These are phyloP conservation scores for Pseudophaeomoniella oleicola DNA, from an alignment of 2,329 filamentous ascomycete genomes.

Conservation along the genomic window DNA sequence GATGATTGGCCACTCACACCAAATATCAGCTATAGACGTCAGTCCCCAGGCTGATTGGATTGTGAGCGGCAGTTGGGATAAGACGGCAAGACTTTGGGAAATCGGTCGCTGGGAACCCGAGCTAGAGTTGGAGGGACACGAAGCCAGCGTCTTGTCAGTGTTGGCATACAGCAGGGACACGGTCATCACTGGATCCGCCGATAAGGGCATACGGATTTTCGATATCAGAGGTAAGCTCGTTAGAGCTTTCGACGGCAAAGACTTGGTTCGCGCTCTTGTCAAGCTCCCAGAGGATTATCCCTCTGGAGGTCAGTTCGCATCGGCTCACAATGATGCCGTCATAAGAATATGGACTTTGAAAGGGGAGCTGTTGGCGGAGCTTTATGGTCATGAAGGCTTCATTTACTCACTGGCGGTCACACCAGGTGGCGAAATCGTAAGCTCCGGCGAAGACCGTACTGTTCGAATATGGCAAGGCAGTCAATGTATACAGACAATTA, in stretches of 20 bases:
- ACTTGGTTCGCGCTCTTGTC: conserved; percentile 80
- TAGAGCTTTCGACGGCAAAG: conserved; percentile 51
- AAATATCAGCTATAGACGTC: conserved; percentile 76
- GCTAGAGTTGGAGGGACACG: conserved; percentile 58
- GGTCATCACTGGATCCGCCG: conserved; percentile 78
- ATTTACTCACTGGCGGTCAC: conserved; percentile 73
- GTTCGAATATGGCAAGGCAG: conserved; percentile 73
- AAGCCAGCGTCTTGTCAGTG: conserved; percentile 81
- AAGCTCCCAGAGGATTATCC: conserved; percentile 60
- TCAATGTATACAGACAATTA: conserved; percentile 86
- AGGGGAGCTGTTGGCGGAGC: conserved; percentile 59
- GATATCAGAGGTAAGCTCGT: conserved; percentile 49
- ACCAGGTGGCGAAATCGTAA: conserved; percentile 76
- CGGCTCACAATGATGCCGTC: conserved; percentile 81
- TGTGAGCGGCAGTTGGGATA: conserved; percentile 90
- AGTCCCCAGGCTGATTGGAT: conserved; percentile 58
- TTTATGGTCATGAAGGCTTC: conserved; percentile 85
- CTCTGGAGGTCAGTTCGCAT: conserved; percentile 82
- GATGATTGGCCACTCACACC: conserved; percentile 71
- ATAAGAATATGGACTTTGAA: conserved; percentile 77
- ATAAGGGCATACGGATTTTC: conserved; percentile 78
- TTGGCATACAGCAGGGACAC: conserved; percentile 66
- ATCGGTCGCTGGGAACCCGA: conserved; percentile 74
- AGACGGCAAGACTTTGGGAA: conserved; percentile 72
- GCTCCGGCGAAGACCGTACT: conserved; percentile 87